phyloP scores from a whole-genome alignment of 2,329 filamentous ascomycete genomes.

The Cladosporium austrohemisphaericum region DNA sequence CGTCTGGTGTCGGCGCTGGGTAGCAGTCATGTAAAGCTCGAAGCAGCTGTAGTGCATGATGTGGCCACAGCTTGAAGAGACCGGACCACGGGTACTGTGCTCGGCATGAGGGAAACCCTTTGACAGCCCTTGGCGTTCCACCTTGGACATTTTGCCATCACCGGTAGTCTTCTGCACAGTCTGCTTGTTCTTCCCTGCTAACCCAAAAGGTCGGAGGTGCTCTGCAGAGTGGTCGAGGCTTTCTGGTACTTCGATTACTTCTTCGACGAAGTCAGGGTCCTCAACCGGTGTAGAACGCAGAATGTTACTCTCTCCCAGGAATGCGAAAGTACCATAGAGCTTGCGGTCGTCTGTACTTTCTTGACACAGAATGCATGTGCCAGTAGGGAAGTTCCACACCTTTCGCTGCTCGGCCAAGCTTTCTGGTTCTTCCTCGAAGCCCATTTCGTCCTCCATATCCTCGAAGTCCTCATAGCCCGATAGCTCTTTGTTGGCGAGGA shows the following conservation, averaged over 20 bases:
- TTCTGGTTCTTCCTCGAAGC: constrained; percentile 58
- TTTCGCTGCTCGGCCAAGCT: constrained; percentile 57
- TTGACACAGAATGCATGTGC: constrained; percentile 93
- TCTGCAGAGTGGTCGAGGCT: constrained; percentile 85
- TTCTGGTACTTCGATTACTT: constrained; percentile 72
- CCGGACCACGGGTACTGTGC: constrained; percentile 61
- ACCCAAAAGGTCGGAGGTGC: constrained; percentile 78
- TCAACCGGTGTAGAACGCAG: constrained; percentile 80
- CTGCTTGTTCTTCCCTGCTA: constrained; percentile 80
- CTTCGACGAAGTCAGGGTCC: constrained; percentile 77
- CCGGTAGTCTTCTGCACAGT: constrained; percentile 72
- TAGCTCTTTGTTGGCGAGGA: constrained; percentile 82
- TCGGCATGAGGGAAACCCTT: constrained; percentile 77
- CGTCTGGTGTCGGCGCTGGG: constrained; percentile 75
- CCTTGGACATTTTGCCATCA: constrained; percentile 65
- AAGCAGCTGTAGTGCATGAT: constrained; percentile 99
- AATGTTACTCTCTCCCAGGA: constrained; percentile 81
- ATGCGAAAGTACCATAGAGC: constrained; percentile 88
- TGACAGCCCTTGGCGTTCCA: constrained; percentile 77
- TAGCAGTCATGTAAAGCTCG: constrained; percentile 83
- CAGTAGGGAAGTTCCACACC: constrained; percentile 84
- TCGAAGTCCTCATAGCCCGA: constrained; percentile 84
- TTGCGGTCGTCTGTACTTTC: constrained; percentile 88
- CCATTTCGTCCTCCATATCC: constrained; percentile 64
- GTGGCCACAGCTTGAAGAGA: constrained; percentile 89